These are phyloP conservation scores for Rosa lucieae DNA, from an alignment of 306 rosid genomes.

Conservation along the genomic window DNA sequence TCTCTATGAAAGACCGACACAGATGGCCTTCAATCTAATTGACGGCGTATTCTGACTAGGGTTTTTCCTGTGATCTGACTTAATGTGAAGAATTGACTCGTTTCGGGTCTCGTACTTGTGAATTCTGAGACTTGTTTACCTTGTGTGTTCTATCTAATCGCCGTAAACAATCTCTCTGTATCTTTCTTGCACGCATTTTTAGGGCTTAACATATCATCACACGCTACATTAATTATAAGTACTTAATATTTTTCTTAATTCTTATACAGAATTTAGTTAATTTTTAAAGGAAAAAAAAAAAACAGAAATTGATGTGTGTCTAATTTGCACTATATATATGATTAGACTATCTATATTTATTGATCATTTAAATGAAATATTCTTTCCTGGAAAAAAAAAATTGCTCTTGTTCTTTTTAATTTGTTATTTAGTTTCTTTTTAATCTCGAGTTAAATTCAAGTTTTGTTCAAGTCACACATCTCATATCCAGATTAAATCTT, in stretches of 20 bases:
- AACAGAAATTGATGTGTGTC: neutral
- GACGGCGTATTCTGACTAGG: slow-evolving; percentile 18
- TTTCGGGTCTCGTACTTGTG: neutral
- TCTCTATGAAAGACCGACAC: neutral
- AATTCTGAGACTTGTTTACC: neutral
- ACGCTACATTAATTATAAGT: neutral
- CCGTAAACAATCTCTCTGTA: neutral
- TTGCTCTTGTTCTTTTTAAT: neutral
- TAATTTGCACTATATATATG: too few species aligned
- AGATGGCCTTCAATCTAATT: slow-evolving; percentile 9
- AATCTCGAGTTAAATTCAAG: neutral
- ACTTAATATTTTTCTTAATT: neutral
- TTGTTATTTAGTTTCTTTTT: neutral
- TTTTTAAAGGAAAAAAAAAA: neutral
- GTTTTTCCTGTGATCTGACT: slow-evolving; percentile 11
- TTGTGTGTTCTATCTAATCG: slow-evolving; percentile 1
- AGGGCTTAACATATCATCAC: slow-evolving; percentile 7
- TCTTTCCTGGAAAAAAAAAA: neutral
- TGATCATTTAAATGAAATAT: neutral
- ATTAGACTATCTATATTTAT: neutral
- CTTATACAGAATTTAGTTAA: neutral
- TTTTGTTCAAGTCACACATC: neutral
- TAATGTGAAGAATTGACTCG: neutral
- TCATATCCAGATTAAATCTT: neutral
- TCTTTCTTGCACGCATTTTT: slow-evolving; percentile 4